Evolutionary conservation across 306 rosid species (phyloP).

Genomic region (Datisca glomerata): DNA sequence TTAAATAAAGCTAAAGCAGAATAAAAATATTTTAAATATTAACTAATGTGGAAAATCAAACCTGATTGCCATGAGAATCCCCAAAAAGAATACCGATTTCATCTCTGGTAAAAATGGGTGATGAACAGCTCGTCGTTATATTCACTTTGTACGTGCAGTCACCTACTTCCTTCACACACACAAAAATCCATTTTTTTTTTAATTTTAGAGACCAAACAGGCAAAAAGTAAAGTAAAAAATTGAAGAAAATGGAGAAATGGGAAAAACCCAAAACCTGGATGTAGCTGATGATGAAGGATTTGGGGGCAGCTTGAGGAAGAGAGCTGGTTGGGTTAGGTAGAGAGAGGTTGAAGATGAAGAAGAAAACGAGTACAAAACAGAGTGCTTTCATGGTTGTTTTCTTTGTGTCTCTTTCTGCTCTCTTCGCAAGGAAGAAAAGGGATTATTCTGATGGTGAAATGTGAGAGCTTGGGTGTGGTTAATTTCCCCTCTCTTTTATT

Average conservation of each 20-base stretch:
- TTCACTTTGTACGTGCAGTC: slow-evolving; percentile 3
- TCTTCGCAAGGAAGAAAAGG: no score
- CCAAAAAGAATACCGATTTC: slow-evolving; percentile 10
- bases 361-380: slow-evolving; percentile 14
- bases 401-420: no score
- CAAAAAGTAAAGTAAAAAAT: no score
- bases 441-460: no score
- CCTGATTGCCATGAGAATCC: slow-evolving; percentile 13
- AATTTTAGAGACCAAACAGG: no score
- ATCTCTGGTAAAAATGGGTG: not conserved
- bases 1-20: not conserved
- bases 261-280: slow-evolving; percentile 12
- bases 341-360: slow-evolving; percentile 21
- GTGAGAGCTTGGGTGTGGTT: no score
- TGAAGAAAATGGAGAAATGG: not conserved
- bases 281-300: slow-evolving; percentile 18
- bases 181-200: no score
- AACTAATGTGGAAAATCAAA: no score
- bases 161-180: slow-evolving; percentile 4
- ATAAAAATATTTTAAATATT: no score
- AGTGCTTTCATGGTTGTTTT: slow-evolving; percentile 7
- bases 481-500: no score
- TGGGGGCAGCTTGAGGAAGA: slow-evolving; percentile 30
- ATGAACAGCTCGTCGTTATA: slow-evolving; percentile 9
- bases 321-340: slow-evolving; percentile 16